Evolutionary conservation across 2,329 filamentous ascomycete species (phyloP).

Genomic region (Furcasterigmium furcatum): DNA sequence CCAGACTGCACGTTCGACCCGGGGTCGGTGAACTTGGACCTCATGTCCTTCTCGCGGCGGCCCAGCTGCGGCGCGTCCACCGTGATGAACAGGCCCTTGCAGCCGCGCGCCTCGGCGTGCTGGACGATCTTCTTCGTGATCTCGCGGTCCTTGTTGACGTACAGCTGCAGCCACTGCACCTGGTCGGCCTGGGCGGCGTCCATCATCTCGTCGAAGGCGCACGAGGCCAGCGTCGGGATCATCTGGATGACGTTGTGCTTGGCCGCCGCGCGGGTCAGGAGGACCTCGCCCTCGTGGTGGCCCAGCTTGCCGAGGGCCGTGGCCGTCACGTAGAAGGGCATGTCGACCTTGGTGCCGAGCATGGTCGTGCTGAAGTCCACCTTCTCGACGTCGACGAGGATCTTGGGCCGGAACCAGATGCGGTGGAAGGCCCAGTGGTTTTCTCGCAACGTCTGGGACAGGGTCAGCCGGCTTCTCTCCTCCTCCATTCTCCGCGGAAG

Average conservation of each 20-base stretch:
- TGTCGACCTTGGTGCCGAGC: slow-evolving; percentile 79
- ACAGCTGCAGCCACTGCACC: slow-evolving; percentile 94
- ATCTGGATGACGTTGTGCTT: slow-evolving; percentile 94
- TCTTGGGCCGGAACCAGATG: slow-evolving; percentile 89
- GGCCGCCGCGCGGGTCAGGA: slow-evolving; percentile 78
- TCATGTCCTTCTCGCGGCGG: slow-evolving; percentile 96
- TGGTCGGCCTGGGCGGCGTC: slow-evolving; percentile 79
- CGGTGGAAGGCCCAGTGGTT: slow-evolving; percentile 96
- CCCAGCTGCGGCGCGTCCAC: slow-evolving; percentile 96
- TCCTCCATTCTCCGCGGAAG: too few relatives aligned
- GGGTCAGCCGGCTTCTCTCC: slow-evolving; percentile 12
- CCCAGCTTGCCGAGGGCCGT: slow-evolving; percentile 95
- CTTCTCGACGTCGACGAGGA: slow-evolving; percentile 85
- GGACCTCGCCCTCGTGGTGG: slow-evolving; percentile 88
- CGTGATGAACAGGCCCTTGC: slow-evolving; percentile 96
- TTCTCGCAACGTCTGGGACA: slow-evolving; percentile 76
- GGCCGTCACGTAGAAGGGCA: slow-evolving; percentile 95
- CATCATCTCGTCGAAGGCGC: slow-evolving; percentile 95
- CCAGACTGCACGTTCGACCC: slow-evolving; percentile 81
- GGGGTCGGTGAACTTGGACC: slow-evolving; percentile 80
- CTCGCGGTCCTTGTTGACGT: slow-evolving; percentile 91
- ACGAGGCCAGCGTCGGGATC: slow-evolving; percentile 96
- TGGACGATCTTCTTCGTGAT: slow-evolving; percentile 89
- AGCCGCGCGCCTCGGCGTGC: slow-evolving; percentile 88
- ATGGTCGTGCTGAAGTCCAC: slow-evolving; percentile 89